phyloP scores from a whole-genome alignment of 1,139 yeast genomes.

The Candida buenavistaensis region DNA sequence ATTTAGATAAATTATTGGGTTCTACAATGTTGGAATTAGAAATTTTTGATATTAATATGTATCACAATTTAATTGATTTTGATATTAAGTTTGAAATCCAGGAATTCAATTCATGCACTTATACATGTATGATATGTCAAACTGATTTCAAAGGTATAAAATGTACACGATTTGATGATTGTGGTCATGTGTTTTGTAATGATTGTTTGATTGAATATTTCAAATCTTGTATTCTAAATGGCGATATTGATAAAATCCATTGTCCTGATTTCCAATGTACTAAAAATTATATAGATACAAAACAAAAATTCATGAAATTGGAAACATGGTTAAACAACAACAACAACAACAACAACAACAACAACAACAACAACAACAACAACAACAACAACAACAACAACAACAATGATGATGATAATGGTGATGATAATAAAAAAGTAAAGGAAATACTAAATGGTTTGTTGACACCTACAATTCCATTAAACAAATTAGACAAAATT shows the following conservation, averaged over 20 bases:
- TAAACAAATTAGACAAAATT: slow-evolving; percentile 28
- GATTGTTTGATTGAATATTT: slow-evolving; percentile 51
- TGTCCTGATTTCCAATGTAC: slow-evolving; percentile 61
- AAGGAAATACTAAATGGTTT: slow-evolving; percentile 28
- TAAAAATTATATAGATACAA: slow-evolving; percentile 17
- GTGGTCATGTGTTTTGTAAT: slow-evolving; percentile 57
- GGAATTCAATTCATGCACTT: slow-evolving; percentile 41
- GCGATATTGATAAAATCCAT: slow-evolving; percentile 54
- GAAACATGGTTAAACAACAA: slow-evolving; percentile 19
- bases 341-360: too few relatives aligned
- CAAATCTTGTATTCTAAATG: slow-evolving; percentile 44
- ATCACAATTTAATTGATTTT: slow-evolving; percentile 9
- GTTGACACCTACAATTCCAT: slow-evolving; percentile 39
- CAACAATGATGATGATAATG: too few relatives aligned
- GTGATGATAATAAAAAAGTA: slow-evolving; percentile 21
- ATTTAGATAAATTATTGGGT: too few relatives aligned
- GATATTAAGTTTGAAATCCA: slow-evolving; percentile 14
- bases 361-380: too few relatives aligned
- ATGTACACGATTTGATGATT: slow-evolving; percentile 43
- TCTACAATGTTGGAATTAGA: slow-evolving; percentile 13
- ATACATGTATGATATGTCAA: slow-evolving; percentile 62
- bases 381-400: too few relatives aligned
- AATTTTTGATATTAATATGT: slow-evolving; percentile 16
- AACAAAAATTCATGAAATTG: slow-evolving; percentile 23
- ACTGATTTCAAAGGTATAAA: slow-evolving; percentile 47